Evolutionary conservation across 2,329 filamentous ascomycete genomes (phyloP), one percentile per base, ranked within the genome.

Genomic region (Aspergillus persii): DNA sequence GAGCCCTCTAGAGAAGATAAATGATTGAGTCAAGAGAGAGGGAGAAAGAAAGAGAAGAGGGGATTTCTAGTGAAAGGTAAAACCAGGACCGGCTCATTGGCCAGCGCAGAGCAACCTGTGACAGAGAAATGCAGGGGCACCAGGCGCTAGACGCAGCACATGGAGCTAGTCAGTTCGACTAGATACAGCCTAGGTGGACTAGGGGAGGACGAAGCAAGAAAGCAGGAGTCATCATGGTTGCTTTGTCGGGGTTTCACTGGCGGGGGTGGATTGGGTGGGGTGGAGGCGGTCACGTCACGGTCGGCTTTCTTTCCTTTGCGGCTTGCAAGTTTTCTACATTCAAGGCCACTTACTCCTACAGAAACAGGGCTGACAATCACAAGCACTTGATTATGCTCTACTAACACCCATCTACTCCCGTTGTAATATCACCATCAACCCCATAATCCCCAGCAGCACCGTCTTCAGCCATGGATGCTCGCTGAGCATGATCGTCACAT

Each of bases 381-480:
- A 31, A 36, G 3, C 4, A 15, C 1, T 36, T 12, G 33, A 36
- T 36, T 27, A 8, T 8, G 23, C 31, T 26, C 29, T 23, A 8
- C 6, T 6, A n/a, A 49, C 46, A 9, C 11, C n/a, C 9, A 26
- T 6, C 23, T 80, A 97, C 80, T 99, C 95, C 71, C 93, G 81
- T 76, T 99, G 95, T 68, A 99, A 75, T 51, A 99, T 89, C 29
- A 97, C 95, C 79, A 96, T 87, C 69, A 97, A 75, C 1, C 94
- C 95, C 95, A 99, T 99, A 53, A 97, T 84, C 1, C 91, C 94
- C 70, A 99, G 77, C 88, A 98, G 91, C 29, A 88, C 94, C 48
- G 91, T 96, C 85, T 99, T 99, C 68, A 98, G 76, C 94, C 94
- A 98, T 5, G 95, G 95, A 74, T 99, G 89, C 76, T 99, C 95